Evolutionary conservation across 164 flowering plant species (phyloP).

Genomic region (Magnolia kwangsiensis): DNA sequence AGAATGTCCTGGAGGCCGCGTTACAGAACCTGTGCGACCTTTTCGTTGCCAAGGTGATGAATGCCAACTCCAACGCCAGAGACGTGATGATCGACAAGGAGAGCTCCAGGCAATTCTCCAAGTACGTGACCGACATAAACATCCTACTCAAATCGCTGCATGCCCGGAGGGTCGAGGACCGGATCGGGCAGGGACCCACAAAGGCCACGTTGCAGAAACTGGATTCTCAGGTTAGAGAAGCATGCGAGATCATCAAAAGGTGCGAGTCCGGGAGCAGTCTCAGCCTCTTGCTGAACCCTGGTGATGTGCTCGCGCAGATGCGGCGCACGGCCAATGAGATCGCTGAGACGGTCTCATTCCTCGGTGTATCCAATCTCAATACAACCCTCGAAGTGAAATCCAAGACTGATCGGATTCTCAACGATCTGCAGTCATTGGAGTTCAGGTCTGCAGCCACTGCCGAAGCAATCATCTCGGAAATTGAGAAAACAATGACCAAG

Average conservation of each 20-base stretch:
- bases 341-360: slow-evolving; percentile 13
- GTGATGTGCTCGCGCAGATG: slow-evolving; percentile 14
- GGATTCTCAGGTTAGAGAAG: slow-evolving; percentile 12
- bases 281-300: slow-evolving; percentile 11
- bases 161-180: slow-evolving; percentile 5
- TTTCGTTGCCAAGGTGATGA: neutral
- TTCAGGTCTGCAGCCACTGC: slow-evolving; percentile 12
- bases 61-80: slow-evolving; percentile 2
- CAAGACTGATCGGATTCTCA: slow-evolving; percentile 7
- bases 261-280: slow-evolving; percentile 20
- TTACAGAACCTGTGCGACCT: slow-evolving; percentile 19
- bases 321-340: slow-evolving; percentile 15
- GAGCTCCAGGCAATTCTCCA: slow-evolving; percentile 20
- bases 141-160: slow-evolving; percentile 14
- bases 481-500: slow-evolving; percentile 11
- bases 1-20: neutral
- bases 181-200: neutral
- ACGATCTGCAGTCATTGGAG: slow-evolving; percentile 15
- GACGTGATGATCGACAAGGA: slow-evolving; percentile 13
- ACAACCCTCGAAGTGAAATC: slow-evolving; percentile 8
- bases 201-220: slow-evolving; percentile 13
- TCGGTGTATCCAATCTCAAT: slow-evolving; percentile 13
- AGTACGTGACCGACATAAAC: slow-evolving; percentile 11
- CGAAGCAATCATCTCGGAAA: slow-evolving; percentile 15
- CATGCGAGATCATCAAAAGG: slow-evolving; percentile 11